Percentiles rank a stretch among this genome's conserved stretches.
phyloP scores from a whole-genome alignment of 2,329 filamentous ascomycete species.

The Whalleya microplaca region DNA sequence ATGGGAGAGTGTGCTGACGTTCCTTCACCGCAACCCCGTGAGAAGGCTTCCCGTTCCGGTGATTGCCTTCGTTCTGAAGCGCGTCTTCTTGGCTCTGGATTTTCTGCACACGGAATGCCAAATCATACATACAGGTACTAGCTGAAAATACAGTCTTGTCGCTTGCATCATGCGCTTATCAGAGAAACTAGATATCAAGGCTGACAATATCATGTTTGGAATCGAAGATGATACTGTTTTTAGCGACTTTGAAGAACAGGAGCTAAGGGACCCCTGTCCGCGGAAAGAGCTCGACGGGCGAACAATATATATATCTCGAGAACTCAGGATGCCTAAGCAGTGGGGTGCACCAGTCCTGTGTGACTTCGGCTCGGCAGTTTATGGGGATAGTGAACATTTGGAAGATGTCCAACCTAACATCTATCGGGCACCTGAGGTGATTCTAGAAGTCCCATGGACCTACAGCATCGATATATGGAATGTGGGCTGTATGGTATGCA shows the following conservation, averaged over 20 bases:
- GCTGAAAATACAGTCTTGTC: not conserved
- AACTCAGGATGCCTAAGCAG: constrained; percentile 3
- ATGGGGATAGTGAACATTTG: constrained; percentile 39
- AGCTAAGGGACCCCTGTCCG: constrained; percentile 44
- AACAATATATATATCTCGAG: constrained; percentile 45
- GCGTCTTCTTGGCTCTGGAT: constrained; percentile 48
- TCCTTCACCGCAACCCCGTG: constrained; percentile 45
- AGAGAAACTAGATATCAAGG: constrained; percentile 44
- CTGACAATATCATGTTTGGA: constrained; percentile 51
- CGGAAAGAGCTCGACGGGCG: constrained; percentile 46
- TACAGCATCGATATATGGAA: constrained; percentile 58
- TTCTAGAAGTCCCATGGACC: constrained; percentile 49
- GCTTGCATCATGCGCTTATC: not conserved
- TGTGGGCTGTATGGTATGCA: constrained; percentile 47
- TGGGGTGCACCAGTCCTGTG: constrained; percentile 46
- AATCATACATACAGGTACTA: constrained; percentile 49
- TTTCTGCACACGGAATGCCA: constrained; percentile 51
- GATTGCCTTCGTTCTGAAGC: constrained; percentile 41
- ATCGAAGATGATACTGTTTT: constrained; percentile 46
- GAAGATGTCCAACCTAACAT: constrained; percentile 45
- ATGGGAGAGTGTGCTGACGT: constrained; percentile 44
- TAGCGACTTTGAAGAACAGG: constrained; percentile 43
- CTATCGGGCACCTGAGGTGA: constrained; percentile 51
- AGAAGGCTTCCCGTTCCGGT: constrained; percentile 40
- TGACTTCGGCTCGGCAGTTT: constrained; percentile 53